Conservation (phyloP, 495 filamentous ascomycete species). For the Letharia columbiana region DNA sequence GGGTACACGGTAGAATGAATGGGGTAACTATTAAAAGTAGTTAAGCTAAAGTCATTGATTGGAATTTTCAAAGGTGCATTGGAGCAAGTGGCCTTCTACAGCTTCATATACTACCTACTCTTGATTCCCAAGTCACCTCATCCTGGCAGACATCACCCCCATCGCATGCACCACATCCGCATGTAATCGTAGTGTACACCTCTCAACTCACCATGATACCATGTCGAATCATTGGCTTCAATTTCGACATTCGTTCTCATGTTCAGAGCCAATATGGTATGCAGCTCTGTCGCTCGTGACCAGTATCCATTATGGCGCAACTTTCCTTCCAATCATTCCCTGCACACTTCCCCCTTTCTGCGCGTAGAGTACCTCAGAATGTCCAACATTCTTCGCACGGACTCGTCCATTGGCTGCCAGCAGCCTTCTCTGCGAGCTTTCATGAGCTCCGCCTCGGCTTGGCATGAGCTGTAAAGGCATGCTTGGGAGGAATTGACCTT, state of each 20-base stretch:
- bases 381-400: slow-evolving; percentile 7
- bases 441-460: not conserved
- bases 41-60: no score
- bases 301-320: not conserved
- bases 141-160: slow-evolving; percentile 1
- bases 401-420: slow-evolving; percentile 1
- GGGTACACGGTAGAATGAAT: no score
- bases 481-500: not conserved
- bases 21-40: no score
- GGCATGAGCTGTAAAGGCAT: not conserved
- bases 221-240: not conserved
- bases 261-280: not conserved
- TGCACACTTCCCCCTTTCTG: not conserved
- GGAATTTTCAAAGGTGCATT: no score
- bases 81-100: not conserved
- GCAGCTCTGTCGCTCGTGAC: slow-evolving; percentile 11
- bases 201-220: not conserved
- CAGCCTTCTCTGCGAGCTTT: not conserved
- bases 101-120: not conserved
- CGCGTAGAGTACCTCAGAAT: not conserved
- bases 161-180: not conserved
- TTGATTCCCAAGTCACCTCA: not conserved
- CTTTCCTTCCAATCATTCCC: slow-evolving; percentile 10
- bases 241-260: not conserved
- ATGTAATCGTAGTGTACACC: not conserved